Evolutionary conservation across 441 rosid genomes (phyloP).

Genomic region (Bruguiera hainesii): DNA sequence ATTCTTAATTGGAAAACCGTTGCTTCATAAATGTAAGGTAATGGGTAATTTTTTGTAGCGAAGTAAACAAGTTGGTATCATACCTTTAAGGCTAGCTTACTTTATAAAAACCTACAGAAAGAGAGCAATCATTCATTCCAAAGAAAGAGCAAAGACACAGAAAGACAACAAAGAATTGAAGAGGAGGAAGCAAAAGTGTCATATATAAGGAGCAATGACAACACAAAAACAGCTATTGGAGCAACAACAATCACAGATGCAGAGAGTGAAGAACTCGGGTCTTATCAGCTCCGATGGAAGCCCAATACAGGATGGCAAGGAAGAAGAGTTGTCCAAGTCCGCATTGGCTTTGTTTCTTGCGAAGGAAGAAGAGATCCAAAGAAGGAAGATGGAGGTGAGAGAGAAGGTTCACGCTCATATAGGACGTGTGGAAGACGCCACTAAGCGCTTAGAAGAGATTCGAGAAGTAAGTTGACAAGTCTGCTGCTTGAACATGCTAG

Average conservation of each 20-base stretch:
- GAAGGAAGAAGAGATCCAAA: slow-evolving; percentile 95
- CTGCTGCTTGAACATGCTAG: not conserved
- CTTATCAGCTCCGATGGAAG: slow-evolving; percentile 34
- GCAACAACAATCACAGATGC: slow-evolving; percentile 46
- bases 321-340: slow-evolving; percentile 82
- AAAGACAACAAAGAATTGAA: slow-evolving; percentile 8
- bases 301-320: slow-evolving; percentile 53
- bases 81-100: slow-evolving; percentile 37
- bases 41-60: slow-evolving; percentile 28
- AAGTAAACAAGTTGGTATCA: slow-evolving; percentile 29
- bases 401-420: slow-evolving; percentile 72
- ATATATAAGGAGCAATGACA: slow-evolving; percentile 26
- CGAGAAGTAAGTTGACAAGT: slow-evolving; percentile 57
- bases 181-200: not conserved
- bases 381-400: slow-evolving; percentile 76
- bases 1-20: slow-evolving; percentile 12
- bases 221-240: slow-evolving; percentile 57
- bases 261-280: slow-evolving; percentile 50
- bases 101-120: slow-evolving; percentile 32
- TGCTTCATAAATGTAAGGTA: slow-evolving; percentile 27
- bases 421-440: slow-evolving; percentile 79
- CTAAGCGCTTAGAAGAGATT: slow-evolving; percentile 72
- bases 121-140: slow-evolving; percentile 29
- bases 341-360: slow-evolving; percentile 75
- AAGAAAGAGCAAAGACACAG: not conserved